Base-by-base conservation (phyloP, 768 basidiomycete species). In the Lanmaoa rubissima region DNA sequence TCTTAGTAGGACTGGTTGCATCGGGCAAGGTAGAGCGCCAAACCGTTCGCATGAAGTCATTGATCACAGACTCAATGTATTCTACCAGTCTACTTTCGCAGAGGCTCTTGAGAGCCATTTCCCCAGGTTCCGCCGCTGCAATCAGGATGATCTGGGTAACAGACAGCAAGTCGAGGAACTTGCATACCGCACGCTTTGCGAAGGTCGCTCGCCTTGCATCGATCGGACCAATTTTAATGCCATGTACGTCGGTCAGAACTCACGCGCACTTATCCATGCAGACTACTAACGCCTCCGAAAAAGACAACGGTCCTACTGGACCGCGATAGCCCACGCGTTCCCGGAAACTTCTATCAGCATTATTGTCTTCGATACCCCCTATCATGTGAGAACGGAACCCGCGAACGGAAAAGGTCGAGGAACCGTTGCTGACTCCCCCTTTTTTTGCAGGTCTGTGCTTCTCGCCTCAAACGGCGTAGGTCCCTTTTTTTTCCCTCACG, bases 141-240 rank as follows among this genome's bases (percentile, higher is more conserved):
- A 84, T 73, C 90, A 92, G 70, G 91, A 93, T 64, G 86, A 91
- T 52, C 78, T 93, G 42, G 91, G 89, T 17, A 76, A 78, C 63
- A 79, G 90, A 61, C 78, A 78, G 13, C 70, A 63, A n/a, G 90
- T 92, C 0, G 90, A 92, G 67, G 67, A 73, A 10, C 70, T 85
- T 38, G 86, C 83, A 6, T 72, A 83, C 55, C 61, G 73, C 24
- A 76, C 78, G 8, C 77, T 92, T 50, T 60, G 64, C 45, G 69
- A 78, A 59, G 87, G 88, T n/a, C 69, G 75, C 47, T 92, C 87
- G n/a, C 86, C 86, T 16, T 89, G 87, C 68, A 81, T 92, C 43
- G 91, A 92, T 66, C 80, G 90, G 58, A 88, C 88, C 26, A 92
- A 92, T 73, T 80, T 91, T 61, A 82, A 91, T 67, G 76, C 77